Evolutionary conservation across 2,329 filamentous ascomycete genomes (phyloP).

Genomic region (Fusarium sp.): DNA sequence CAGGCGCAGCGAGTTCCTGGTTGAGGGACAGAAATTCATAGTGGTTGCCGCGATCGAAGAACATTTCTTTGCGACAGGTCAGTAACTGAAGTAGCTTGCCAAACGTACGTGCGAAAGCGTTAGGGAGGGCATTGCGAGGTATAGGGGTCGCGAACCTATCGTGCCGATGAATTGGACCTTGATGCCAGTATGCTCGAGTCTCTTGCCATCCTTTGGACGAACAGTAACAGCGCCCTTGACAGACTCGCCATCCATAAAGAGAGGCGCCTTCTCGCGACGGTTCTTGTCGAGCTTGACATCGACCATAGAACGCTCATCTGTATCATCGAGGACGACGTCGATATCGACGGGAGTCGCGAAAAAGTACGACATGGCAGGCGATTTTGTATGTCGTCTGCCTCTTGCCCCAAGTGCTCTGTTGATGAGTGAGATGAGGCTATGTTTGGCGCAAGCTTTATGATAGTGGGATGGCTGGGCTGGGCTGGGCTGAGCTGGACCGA

Average conservation of each 20-base stretch:
- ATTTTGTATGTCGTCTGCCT: not conserved
- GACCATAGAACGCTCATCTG: slow-evolving; percentile 92
- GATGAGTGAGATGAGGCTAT: slow-evolving; percentile 24
- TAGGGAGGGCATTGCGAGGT: slow-evolving; percentile 12
- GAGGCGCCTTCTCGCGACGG: slow-evolving; percentile 92
- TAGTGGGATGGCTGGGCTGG: slow-evolving; percentile 30
- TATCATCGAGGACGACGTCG: slow-evolving; percentile 96
- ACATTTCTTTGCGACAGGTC: slow-evolving; percentile 80
- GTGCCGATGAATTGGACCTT: slow-evolving; percentile 99
- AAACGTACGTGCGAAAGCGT: slow-evolving; percentile 16
- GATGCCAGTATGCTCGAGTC: slow-evolving; percentile 97
- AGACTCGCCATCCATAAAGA: slow-evolving; percentile 98
- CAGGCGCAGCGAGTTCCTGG: slow-evolving; percentile 95
- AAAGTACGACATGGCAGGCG: slow-evolving; percentile 86
- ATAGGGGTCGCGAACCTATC: slow-evolving; percentile 72
- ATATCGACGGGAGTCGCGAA: slow-evolving; percentile 99
- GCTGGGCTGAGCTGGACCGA: slow-evolving; percentile 24
- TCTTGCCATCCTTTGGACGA: slow-evolving; percentile 96
- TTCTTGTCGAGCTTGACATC: slow-evolving; percentile 99
- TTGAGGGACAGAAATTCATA: slow-evolving; percentile 98
- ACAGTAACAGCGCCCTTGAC: slow-evolving; percentile 97
- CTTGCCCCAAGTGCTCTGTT: not conserved
- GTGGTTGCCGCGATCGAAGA: slow-evolving; percentile 98
- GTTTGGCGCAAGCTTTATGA: slow-evolving; percentile 20
- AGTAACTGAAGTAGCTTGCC: not conserved